A percentile compares a stretch with the other conserved stretches of the same genome.
phyloP scores from a whole-genome alignment of 2,329 filamentous ascomycete species.

The Chaetomiaceae sp. region DNA sequence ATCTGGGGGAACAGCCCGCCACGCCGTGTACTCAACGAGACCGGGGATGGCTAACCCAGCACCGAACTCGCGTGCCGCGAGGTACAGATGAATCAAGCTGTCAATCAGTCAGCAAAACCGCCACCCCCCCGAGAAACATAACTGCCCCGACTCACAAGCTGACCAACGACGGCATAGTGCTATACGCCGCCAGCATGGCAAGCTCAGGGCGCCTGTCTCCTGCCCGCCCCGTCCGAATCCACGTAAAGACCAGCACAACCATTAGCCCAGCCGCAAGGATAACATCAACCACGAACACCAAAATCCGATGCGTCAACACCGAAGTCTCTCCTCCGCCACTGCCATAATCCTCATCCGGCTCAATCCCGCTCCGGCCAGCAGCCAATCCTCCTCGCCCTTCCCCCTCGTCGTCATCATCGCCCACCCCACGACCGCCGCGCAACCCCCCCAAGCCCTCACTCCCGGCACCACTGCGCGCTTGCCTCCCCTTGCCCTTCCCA shows the following conservation, averaged over 20 bases:
- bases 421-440: not conserved
- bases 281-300: constrained; percentile 37
- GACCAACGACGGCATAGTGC: constrained; percentile 39
- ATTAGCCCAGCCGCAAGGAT: constrained; percentile 36
- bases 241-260: constrained; percentile 40
- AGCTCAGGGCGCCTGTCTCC: constrained; percentile 27
- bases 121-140: not conserved
- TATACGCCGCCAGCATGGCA: constrained; percentile 41
- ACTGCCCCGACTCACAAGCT: constrained; percentile 36
- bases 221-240: constrained; percentile 28
- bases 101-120: not conserved
- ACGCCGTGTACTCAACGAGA: constrained; percentile 38
- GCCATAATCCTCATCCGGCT: not conserved
- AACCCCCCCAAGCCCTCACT: not conserved
- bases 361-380: not conserved
- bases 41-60: constrained; percentile 39
- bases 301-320: constrained; percentile 31
- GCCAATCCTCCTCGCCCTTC: not conserved
- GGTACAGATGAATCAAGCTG: constrained; percentile 37
- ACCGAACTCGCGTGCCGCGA: constrained; percentile 37
- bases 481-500: not conserved
- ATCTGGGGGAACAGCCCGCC: constrained; percentile 37
- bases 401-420: not conserved
- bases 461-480: too few species aligned
- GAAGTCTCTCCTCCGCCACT: not conserved